These are phyloP conservation scores for Nothomitra cinnamomea DNA, from an alignment of 2,329 filamentous ascomycete species.

Conservation along the genomic window DNA sequence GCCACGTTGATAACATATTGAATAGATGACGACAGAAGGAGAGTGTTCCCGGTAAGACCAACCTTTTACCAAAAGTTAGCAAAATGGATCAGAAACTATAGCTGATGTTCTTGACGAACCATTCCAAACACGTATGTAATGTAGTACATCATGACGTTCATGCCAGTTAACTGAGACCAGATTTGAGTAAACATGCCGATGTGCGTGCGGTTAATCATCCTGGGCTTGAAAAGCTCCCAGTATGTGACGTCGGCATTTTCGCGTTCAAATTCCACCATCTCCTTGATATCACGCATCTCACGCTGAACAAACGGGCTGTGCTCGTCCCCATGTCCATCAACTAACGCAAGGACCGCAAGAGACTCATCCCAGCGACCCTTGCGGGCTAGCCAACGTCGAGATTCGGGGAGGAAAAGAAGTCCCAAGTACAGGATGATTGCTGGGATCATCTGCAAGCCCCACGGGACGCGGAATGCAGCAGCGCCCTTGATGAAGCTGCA, in stretches of 20 bases:
- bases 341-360: slow-evolving; percentile 40
- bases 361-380: slow-evolving; percentile 48
- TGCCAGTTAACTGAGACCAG: slow-evolving; percentile 59
- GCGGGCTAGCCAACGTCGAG: slow-evolving; percentile 45
- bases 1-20: slow-evolving; percentile 66
- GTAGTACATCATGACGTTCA: slow-evolving; percentile 64
- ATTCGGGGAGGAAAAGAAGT: slow-evolving; percentile 37
- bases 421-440: slow-evolving; percentile 7
- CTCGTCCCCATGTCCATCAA: slow-evolving; percentile 49
- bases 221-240: slow-evolving; percentile 52
- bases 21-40: slow-evolving; percentile 49
- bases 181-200: slow-evolving; percentile 59
- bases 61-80: slow-evolving; percentile 20
- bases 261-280: slow-evolving; percentile 57
- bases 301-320: slow-evolving; percentile 46
- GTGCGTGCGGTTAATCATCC: slow-evolving; percentile 57
- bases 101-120: slow-evolving; percentile 15
- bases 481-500: slow-evolving; percentile 30
- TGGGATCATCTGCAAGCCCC: slow-evolving; percentile 35
- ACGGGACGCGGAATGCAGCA: slow-evolving; percentile 42
- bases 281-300: slow-evolving; percentile 57
- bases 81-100: not conserved
- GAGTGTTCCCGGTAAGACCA: slow-evolving; percentile 39
- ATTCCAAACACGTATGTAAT: slow-evolving; percentile 54
- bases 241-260: slow-evolving; percentile 52